Conservation (phyloP, 2,329 filamentous ascomycete species). For the Triangularia setosa region DNA sequence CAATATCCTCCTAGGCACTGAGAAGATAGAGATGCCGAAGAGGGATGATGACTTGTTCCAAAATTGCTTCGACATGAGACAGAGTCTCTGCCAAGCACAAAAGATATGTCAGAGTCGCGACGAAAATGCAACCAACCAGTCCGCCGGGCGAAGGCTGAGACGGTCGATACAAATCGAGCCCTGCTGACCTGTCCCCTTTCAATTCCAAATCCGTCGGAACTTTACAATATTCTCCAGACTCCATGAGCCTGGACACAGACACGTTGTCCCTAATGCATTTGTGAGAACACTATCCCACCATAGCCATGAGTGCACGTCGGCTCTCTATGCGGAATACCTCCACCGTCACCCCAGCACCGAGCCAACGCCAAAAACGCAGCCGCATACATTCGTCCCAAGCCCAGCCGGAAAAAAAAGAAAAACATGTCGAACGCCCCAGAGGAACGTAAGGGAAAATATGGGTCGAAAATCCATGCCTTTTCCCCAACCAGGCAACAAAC, state of each 20-base stretch:
- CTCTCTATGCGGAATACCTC: neutral
- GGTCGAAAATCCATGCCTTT: neutral
- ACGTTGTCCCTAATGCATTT: neutral
- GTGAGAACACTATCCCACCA: neutral
- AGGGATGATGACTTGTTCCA: neutral
- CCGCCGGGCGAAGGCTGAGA: conserved; percentile 17
- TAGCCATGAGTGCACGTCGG: neutral
- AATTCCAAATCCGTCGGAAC: neutral
- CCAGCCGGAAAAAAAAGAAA: conserved; percentile 1
- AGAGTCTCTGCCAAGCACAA: conserved; percentile 6
- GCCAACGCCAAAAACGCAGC: neutral
- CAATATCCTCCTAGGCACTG: neutral
- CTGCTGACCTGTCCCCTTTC: neutral
- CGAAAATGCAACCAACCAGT: neutral
- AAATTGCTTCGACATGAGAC: neutral
- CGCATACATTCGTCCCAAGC: neutral
- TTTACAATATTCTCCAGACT: neutral
- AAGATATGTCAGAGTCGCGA: conserved; percentile 1
- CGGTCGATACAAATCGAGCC: neutral
- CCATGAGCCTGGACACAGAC: neutral
- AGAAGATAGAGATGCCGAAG: neutral
- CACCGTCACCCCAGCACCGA: neutral
- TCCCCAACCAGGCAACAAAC: conserved; percentile 17
- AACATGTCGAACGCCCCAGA: conserved; percentile 3
- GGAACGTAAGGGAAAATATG: neutral